phyloP scores from a whole-genome alignment of 108 stramenopile species.

The Nitzschia sp. region DNA sequence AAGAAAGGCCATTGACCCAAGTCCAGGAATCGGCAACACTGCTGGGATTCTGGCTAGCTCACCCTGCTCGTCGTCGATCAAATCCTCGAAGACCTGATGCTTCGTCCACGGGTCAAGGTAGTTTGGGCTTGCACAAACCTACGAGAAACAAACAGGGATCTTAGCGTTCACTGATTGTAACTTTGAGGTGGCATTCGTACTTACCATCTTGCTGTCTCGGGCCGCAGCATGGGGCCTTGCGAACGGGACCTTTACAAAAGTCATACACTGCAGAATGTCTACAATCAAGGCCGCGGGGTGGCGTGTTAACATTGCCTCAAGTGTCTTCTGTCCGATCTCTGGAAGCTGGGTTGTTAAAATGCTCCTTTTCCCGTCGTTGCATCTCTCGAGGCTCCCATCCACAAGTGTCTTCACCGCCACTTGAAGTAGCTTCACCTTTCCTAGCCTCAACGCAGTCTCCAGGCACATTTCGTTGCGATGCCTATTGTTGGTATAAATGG shows the following conservation, averaged over 20 bases:
- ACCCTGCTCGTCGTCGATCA: neutral
- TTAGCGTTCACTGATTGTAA: neutral
- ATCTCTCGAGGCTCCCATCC: constrained; percentile 24
- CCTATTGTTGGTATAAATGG: constrained; percentile 33
- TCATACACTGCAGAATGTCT: constrained; percentile 24
- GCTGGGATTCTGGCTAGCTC: constrained; percentile 25
- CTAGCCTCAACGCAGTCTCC: constrained; percentile 34
- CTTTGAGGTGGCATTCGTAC: too few species aligned
- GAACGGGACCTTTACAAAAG: constrained; percentile 43
- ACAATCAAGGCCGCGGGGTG: constrained; percentile 23
- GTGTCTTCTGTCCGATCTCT: constrained; percentile 9
- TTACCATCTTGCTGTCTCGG: constrained; percentile 7
- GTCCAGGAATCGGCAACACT: constrained; percentile 39
- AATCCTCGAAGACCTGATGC: neutral
- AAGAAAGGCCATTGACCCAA: constrained; percentile 34
- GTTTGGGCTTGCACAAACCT: constrained; percentile 15
- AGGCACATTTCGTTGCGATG: constrained; percentile 19
- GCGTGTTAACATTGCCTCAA: constrained; percentile 22
- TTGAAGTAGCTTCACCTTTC: constrained; percentile 31
- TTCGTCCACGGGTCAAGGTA: constrained; percentile 30
- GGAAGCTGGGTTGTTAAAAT: constrained; percentile 34
- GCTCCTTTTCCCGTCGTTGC: constrained; percentile 11
- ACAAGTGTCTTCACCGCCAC: constrained; percentile 30
- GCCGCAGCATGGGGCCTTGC: constrained; percentile 10
- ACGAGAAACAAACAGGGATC: neutral